Evolutionary conservation across 768 basidiomycete genomes (phyloP), one percentile per base, ranked within the genome.

Genomic region (Termitomyces sp.): DNA sequence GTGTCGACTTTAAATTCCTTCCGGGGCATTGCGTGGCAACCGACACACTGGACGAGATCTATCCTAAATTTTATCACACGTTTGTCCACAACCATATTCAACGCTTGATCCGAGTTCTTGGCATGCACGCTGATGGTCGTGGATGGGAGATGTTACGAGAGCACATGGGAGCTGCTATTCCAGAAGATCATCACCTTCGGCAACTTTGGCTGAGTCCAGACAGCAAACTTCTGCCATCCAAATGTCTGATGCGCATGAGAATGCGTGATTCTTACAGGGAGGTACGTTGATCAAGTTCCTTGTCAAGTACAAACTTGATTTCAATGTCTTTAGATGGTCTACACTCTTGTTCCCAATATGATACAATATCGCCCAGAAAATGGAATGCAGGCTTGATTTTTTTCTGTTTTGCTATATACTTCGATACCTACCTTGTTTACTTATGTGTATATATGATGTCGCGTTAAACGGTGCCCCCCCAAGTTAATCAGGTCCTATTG

Each of bases 11-110:
- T 64, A 69, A 76, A 37, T 83, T 84, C 66, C 72, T 84, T 44
- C 78, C 80, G 9, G 76, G 75, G 2, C 82, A 85, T 67, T 82
- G 80, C 63, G 75, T 84, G 53, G 76, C 75, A 16, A 80, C 81
- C 0, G 62, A 69, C 37, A 75, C 78, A 1, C 60, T 80, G 20
- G 77, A 80, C 59, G 82, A 84, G 58, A 78, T 76, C 1, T 83
- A 79, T 53, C 77, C 79, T 11, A 83, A 82, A 61, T 80, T 84
- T 65, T 84, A 85, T 63, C 82, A 84, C 66, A 84, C 82, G 1
- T 78, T 84, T 52, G 72, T 85, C 18, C 82, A 84, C 66, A 84
- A 82, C 67, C 83, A 85, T 60, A 70, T 84, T 22, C 83, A 85
- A 67, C 78, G 83, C 20, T 66, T 85, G 33, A 81, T 81, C 22